Conservation (phyloP, 176 grass and related monocot species). For the Otatea glauca region DNA sequence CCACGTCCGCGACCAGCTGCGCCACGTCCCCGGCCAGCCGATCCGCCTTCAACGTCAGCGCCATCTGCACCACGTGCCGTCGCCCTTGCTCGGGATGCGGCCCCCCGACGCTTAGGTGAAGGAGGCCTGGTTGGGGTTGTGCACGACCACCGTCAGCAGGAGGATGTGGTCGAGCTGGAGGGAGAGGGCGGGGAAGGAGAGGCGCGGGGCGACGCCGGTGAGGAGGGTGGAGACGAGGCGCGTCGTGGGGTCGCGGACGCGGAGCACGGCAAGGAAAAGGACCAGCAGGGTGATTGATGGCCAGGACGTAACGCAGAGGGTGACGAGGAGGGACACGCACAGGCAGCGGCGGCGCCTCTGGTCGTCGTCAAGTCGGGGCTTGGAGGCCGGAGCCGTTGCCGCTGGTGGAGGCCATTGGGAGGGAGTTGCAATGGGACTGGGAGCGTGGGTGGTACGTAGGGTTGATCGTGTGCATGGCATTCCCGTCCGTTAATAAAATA, state of each 20-base stretch:
- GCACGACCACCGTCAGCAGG: conserved; percentile 48
- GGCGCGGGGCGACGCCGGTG: conserved; percentile 44
- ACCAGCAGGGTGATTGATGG: conserved; percentile 42
- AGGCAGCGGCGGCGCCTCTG: conserved; percentile 23
- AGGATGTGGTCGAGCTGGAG: conserved; percentile 68
- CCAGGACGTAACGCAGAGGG: conserved; percentile 31
- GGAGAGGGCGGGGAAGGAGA: conserved; percentile 22
- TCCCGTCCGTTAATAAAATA: too few relatives aligned
- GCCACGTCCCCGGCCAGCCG: conserved; percentile 11
- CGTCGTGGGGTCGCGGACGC: conserved; percentile 50
- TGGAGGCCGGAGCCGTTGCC: not conserved
- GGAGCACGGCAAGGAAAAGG: conserved; percentile 66
- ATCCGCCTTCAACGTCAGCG: conserved; percentile 61
- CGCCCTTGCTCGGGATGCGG: conserved; percentile 52
- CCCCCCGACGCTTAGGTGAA: conserved; percentile 49
- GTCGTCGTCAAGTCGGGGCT: not conserved
- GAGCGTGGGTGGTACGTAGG: too few relatives aligned
- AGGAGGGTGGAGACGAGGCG: conserved; percentile 50
- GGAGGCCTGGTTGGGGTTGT: conserved; percentile 75
- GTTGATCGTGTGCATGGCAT: too few relatives aligned
- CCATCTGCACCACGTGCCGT: conserved; percentile 40
- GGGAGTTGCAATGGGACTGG: too few relatives aligned
- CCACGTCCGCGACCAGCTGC: conserved; percentile 40
- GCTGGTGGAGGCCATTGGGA: too few relatives aligned
- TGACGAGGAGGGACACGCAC: conserved; percentile 27